Conservation (phyloP, 2,329 filamentous ascomycete genomes). For the Corinectria fuckeliana region DNA sequence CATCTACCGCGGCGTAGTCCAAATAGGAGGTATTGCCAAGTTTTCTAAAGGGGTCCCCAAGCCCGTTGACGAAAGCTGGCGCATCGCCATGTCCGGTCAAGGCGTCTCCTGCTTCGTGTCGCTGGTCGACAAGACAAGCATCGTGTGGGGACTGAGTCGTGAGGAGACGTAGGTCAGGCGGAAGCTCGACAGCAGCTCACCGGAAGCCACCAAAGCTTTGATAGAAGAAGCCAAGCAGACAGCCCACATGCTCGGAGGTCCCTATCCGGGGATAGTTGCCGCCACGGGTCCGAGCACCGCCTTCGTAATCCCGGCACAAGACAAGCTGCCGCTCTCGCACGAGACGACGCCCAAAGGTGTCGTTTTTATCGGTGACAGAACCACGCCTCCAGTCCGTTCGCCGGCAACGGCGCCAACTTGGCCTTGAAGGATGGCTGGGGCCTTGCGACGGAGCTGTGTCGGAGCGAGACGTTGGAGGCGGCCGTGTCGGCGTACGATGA, state of each 20-base stretch:
- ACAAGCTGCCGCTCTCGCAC: slow-evolving; percentile 51
- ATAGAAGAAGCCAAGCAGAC: slow-evolving; percentile 39
- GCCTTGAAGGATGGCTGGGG: slow-evolving; percentile 52
- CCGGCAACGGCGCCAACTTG: slow-evolving; percentile 53
- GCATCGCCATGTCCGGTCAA: slow-evolving; percentile 41
- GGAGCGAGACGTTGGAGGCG: slow-evolving; percentile 28
- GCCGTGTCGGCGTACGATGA: slow-evolving; percentile 44
- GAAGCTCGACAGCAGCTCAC: slow-evolving; percentile 12
- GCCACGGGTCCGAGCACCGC: slow-evolving; percentile 44
- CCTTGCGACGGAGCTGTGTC: slow-evolving; percentile 45
- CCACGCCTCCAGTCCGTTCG: slow-evolving; percentile 53
- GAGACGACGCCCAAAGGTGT: slow-evolving; percentile 30
- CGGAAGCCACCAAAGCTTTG: slow-evolving; percentile 33
- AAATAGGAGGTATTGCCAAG: slow-evolving; percentile 42
- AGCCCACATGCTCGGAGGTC: slow-evolving; percentile 43
- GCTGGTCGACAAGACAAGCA: slow-evolving; percentile 45
- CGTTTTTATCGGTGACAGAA: slow-evolving; percentile 55
- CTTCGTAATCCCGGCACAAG: slow-evolving; percentile 47
- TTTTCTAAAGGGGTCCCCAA: slow-evolving; percentile 42
- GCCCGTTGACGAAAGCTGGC: slow-evolving; percentile 44
- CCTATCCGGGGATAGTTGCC: slow-evolving; percentile 45
- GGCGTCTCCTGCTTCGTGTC: slow-evolving; percentile 49
- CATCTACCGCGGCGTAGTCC: slow-evolving; percentile 43
- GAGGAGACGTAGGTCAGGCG: slow-evolving; percentile 25
- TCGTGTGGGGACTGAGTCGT: slow-evolving; percentile 49